phyloP scores from a whole-genome alignment of 768 basidiomycete species.

The Psilocybe cyanescens region DNA sequence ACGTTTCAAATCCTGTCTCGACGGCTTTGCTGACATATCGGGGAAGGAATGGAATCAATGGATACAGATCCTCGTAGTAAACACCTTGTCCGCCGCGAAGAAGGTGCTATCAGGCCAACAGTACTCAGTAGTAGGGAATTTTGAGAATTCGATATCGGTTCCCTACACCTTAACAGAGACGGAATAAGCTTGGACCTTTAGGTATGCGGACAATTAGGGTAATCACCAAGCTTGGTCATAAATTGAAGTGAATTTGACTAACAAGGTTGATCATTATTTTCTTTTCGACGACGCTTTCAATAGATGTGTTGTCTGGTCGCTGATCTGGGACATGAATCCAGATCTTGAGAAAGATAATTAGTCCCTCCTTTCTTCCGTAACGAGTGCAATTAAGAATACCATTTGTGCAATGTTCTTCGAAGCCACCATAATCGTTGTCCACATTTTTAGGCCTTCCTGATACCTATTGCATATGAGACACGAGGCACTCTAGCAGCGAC shows the following conservation, averaged over 20 bases:
- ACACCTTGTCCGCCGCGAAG: slow-evolving; percentile 71
- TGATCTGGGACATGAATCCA: slow-evolving; percentile 60
- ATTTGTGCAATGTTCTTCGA: slow-evolving; percentile 63
- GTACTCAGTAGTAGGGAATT: background rate
- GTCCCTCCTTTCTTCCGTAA: background rate
- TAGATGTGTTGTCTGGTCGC: slow-evolving; percentile 36
- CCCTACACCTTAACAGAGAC: slow-evolving; percentile 63
- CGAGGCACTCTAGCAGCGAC: background rate
- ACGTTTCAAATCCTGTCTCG: slow-evolving; percentile 16
- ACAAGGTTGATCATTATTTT: slow-evolving; percentile 75
- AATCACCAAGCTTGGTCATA: background rate
- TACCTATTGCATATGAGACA: slow-evolving; percentile 41
- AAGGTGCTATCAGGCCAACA: slow-evolving; percentile 46
- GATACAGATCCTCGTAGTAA: slow-evolving; percentile 77
- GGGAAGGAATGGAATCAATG: slow-evolving; percentile 65
- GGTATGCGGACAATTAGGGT: background rate
- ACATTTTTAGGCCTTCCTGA: slow-evolving; percentile 72
- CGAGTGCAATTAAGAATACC: slow-evolving; percentile 30
- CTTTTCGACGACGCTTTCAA: slow-evolving; percentile 70
- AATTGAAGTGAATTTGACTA: slow-evolving; percentile 13
- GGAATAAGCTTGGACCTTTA: slow-evolving; percentile 67
- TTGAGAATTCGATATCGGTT: background rate
- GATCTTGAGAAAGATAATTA: slow-evolving; percentile 33
- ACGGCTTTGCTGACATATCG: slow-evolving; percentile 45
- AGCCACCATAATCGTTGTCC: slow-evolving; percentile 62